Evolutionary conservation across 176 grass and related monocot species (phyloP).

Genomic region (bread wheat (Triticum aestivum)): IWGSC_CS_RefSeq_v2.1 NC_057814.1:40143729-40144228

Average conservation of each 20-base stretch:
- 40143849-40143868: constrained; percentile 53
- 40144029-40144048: constrained; percentile 63
- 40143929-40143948: constrained; percentile 37
- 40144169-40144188: constrained; percentile 73
- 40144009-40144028: constrained; percentile 61
- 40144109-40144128: constrained; percentile 81
- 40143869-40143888: constrained; percentile 74
- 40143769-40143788: constrained; percentile 71
- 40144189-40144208: constrained; percentile 95
- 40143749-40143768: no score
- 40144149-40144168: constrained; percentile 87
- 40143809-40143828: constrained; percentile 53
- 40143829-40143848: constrained; percentile 49
- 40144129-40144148: constrained; percentile 91
- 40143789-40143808: constrained; percentile 73
- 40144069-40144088: constrained; percentile 71
- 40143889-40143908: constrained; percentile 71
- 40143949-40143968: constrained; percentile 52
- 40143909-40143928: constrained; percentile 39
- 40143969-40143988: constrained; percentile 69
- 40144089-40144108: constrained; percentile 98
- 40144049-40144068: constrained; percentile 68
- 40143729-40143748: no score
- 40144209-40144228: constrained; percentile 76
- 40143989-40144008: constrained; percentile 60